phyloP scores from a whole-genome alignment of 495 filamentous ascomycete genomes.

The Cercophora sp. region DNA sequence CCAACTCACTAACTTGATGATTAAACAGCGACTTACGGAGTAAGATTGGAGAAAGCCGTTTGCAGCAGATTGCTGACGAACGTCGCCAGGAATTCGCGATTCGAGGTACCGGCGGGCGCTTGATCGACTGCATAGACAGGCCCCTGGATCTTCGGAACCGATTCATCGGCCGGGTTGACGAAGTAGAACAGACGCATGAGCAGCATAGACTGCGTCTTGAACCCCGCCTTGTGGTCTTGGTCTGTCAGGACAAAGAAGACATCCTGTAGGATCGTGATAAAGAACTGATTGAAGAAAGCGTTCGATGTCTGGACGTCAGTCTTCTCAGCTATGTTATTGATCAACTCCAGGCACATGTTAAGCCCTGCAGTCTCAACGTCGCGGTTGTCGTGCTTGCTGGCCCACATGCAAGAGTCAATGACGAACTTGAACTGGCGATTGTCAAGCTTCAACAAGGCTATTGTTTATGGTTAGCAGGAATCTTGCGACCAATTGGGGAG shows the following conservation, averaged over 20 bases:
- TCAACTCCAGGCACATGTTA: slow-evolving; percentile 97
- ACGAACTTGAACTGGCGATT: slow-evolving; percentile 97
- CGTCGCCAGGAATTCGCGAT: slow-evolving; percentile 81
- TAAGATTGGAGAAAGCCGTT: slow-evolving; percentile 90
- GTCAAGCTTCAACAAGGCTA: slow-evolving; percentile 84
- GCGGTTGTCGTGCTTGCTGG: slow-evolving; percentile 98
- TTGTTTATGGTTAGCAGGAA: background rate
- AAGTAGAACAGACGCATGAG: slow-evolving; percentile 96
- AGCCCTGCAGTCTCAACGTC: slow-evolving; percentile 97
- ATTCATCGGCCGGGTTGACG: slow-evolving; percentile 57
- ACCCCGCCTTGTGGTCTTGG: slow-evolving; percentile 96
- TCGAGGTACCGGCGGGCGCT: slow-evolving; percentile 73
- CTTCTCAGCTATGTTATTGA: slow-evolving; percentile 91
- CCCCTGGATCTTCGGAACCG: slow-evolving; percentile 77
- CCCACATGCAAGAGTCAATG: slow-evolving; percentile 99
- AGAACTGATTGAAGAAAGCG: slow-evolving; percentile 97
- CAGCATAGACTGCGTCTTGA: slow-evolving; percentile 93
- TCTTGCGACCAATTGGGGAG: background rate
- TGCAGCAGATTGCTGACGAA: slow-evolving; percentile 83
- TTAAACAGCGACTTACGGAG: slow-evolving; percentile 59
- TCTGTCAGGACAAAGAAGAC: slow-evolving; percentile 98
- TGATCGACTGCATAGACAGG: slow-evolving; percentile 83
- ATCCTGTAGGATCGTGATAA: slow-evolving; percentile 89
- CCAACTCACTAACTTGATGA: slow-evolving; percentile 31
- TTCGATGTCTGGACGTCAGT: slow-evolving; percentile 80